phyloP scores from a whole-genome alignment of 495 filamentous ascomycete species.

The Diplogelasinospora grovesii region DNA sequence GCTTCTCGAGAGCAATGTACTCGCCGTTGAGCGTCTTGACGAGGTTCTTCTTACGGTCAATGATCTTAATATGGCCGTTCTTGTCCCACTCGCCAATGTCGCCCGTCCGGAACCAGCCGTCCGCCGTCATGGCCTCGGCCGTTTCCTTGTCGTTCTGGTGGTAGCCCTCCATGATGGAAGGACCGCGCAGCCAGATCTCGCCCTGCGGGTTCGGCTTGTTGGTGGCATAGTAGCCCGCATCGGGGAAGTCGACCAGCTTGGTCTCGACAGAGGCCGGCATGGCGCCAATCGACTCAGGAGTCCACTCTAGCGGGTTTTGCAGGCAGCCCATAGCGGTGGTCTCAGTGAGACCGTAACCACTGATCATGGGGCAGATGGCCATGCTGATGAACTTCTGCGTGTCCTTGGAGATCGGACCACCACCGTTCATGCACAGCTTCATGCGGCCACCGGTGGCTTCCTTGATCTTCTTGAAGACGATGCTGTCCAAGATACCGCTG shows the following conservation, averaged over 20 bases:
- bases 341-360: conserved; percentile 94
- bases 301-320: conserved; percentile 88
- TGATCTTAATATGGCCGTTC: conserved; percentile 76
- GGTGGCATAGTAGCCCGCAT: conserved; percentile 82
- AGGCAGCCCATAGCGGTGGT: conserved; percentile 90
- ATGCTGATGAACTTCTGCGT: conserved; percentile 84
- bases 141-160: conserved; percentile 82
- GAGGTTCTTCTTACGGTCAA: conserved; percentile 97
- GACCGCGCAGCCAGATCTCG: conserved; percentile 88
- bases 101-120: conserved; percentile 94
- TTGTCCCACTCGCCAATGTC: conserved; percentile 88
- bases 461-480: conserved; percentile 88
- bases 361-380: conserved; percentile 82
- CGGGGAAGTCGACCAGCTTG: conserved; percentile 92
- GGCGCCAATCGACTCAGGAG: conserved; percentile 70
- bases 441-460: conserved; percentile 80
- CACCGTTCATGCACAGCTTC: conserved; percentile 78
- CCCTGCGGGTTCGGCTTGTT: conserved; percentile 88
- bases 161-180: conserved; percentile 65
- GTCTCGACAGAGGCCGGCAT: conserved; percentile 77
- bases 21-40: conserved; percentile 95
- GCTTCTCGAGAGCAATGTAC: conserved; percentile 98
- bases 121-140: conserved; percentile 60
- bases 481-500: conserved; percentile 58
- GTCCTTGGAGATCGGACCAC: conserved; percentile 78